Base-by-base conservation (phyloP, 2,329 filamentous ascomycete species). In the Botrytis fabae region DNA sequence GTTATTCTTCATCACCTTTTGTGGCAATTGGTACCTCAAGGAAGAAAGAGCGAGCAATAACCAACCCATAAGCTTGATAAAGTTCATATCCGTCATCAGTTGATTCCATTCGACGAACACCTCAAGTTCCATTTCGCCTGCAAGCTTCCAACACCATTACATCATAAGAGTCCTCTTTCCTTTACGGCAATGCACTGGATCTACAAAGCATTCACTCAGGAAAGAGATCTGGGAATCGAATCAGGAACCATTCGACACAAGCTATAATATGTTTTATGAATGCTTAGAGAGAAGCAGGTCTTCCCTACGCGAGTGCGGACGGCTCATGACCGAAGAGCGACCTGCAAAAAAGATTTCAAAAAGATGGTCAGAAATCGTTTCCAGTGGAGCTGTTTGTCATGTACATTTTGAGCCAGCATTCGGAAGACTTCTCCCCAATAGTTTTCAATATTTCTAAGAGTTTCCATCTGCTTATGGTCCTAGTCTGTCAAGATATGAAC, bases 101-200 rank as follows among this genome's bases (percentile, higher is more conserved):
- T 38, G 70, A 40, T 6, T 68, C 46, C 62, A 40, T 6, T 68
- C 46, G 46, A 60, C 46, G 16, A 51, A 68, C n/a, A 18, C 9
- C 38, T 68, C 62, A 16, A 72, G 22, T 59, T 40, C 69, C 40
- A 68, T 68, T n/a, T 72, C 61, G 12, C 66, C 70, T 40, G 40
- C 62, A n/a, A 66, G 18, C 38, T 72, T 59, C 28, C 40, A 59
- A 16, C 51, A 14, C 51, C 40, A 68, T 46, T 71, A 4, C 51
- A 68, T 46, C 61, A 68, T 57, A 20, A 68, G 46, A 40, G 14
- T n/a, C 9, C 40, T 28, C 20, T 40, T 42, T 28, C 51, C 46
- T n/a, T 28, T 40, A 46, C 62, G 62, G 12, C 70, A 48, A 59
- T 68, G 40, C 14, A n/a, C 14, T 8, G 62, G 70, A 18, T 42